Conservation (phyloP, 1,284 basidiomycete species). For the Cutaneotrichosporon sp. region DNA sequence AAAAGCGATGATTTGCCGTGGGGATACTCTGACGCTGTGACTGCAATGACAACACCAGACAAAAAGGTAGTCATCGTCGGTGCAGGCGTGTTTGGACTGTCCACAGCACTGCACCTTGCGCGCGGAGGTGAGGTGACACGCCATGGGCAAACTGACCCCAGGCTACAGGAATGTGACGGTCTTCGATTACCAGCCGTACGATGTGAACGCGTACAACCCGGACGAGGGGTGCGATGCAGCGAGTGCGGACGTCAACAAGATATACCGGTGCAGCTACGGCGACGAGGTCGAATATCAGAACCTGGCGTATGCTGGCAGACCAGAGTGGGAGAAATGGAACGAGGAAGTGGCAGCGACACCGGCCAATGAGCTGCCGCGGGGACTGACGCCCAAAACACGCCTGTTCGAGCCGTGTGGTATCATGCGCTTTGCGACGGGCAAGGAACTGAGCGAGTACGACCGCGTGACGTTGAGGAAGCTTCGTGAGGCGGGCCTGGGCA, state of each 20-base stretch:
- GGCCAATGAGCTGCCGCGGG: slow-evolving; percentile 13
- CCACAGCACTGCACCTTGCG: slow-evolving; percentile 20
- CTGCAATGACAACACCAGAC: not conserved
- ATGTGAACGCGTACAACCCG: slow-evolving; percentile 17
- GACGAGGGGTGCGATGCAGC: slow-evolving; percentile 19
- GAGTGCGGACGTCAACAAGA: slow-evolving; percentile 22
- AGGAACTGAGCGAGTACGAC: slow-evolving; percentile 12
- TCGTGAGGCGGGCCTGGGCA: slow-evolving; percentile 14
- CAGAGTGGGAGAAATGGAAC: slow-evolving; percentile 22
- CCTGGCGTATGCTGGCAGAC: slow-evolving; percentile 17
- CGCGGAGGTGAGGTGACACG: not conserved
- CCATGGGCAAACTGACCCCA: not conserved
- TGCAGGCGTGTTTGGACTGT: slow-evolving; percentile 23
- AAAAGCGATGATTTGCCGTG: no score
- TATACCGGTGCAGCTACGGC: slow-evolving; percentile 20
- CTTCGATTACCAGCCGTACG: slow-evolving; percentile 21
- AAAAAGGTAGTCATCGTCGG: slow-evolving; percentile 11
- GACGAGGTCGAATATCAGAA: slow-evolving; percentile 20
- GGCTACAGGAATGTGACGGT: slow-evolving; percentile 25
- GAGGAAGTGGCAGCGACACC: slow-evolving; percentile 10
- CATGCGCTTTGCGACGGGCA: slow-evolving; percentile 12
- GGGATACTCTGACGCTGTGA: no score
- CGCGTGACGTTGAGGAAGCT: slow-evolving; percentile 11
- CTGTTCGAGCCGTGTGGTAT: slow-evolving; percentile 17
- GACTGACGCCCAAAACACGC: slow-evolving; percentile 12